Percentiles rank a stretch among this genome's conserved stretches.
These are phyloP conservation scores for Jatropha curcas DNA, from an alignment of 345 rosid genomes.

Conservation along the genomic window DNA sequence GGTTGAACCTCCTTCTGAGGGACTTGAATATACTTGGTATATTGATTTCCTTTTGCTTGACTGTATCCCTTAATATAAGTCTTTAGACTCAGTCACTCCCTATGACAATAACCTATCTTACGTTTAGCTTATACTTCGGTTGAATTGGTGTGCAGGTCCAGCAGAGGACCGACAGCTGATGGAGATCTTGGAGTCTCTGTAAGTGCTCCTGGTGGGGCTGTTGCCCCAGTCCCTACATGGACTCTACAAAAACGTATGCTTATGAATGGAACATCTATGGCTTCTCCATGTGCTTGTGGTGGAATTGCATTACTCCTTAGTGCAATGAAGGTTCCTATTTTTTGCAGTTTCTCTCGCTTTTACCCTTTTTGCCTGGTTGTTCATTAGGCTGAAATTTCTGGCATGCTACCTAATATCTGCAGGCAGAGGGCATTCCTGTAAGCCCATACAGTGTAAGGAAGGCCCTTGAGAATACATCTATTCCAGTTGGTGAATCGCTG, in stretches of 20 bases:
- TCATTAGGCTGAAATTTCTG: constrained; percentile 21
- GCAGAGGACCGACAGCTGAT: constrained; percentile 96
- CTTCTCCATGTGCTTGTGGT: constrained; percentile 99
- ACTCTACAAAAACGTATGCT: constrained; percentile 97
- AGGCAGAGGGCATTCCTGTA: constrained; percentile 80
- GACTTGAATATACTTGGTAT: constrained; percentile 95
- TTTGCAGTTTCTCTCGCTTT: constrained; percentile 11
- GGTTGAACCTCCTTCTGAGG: constrained; percentile 92
- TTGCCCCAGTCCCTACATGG: constrained; percentile 99
- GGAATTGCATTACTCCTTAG: constrained; percentile 89
- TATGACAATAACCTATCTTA: constrained; percentile 15
- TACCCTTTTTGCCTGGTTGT: constrained; percentile 11
- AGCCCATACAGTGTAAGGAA: constrained; percentile 85
- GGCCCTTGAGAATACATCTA: constrained; percentile 87
- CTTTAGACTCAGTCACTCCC: background rate
- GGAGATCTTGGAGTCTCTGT: constrained; percentile 95
- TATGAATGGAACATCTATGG: constrained; percentile 99
- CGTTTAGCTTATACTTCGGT: constrained; percentile 24
- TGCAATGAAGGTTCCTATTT: constrained; percentile 76
- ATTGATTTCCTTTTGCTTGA: constrained; percentile 21
- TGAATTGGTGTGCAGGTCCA: constrained; percentile 68
- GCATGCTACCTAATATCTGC: constrained; percentile 25
- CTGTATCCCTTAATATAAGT: constrained; percentile 7
- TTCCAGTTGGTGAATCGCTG: constrained; percentile 65
- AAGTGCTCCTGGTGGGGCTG: constrained; percentile 99